These are phyloP conservation scores for Rhynchosporium graminicola DNA, from an alignment of 2,329 filamentous ascomycete species.

Conservation along the genomic window DNA sequence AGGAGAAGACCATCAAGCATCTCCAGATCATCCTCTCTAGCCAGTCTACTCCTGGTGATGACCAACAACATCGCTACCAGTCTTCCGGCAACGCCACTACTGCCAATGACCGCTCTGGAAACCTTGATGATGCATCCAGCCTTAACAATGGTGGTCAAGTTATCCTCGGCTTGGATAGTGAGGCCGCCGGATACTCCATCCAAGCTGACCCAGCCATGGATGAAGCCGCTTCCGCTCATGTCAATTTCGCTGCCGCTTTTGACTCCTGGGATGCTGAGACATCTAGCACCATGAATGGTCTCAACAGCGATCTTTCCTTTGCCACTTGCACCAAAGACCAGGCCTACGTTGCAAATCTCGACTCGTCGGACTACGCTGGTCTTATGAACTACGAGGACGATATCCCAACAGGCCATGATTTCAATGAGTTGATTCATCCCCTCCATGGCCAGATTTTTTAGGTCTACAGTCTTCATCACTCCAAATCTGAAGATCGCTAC, in stretches of 20 bases:
- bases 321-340: not conserved
- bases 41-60: not conserved
- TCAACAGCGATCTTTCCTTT: not conserved
- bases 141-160: not conserved
- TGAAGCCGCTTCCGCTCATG: not conserved
- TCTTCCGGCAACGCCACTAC: not conserved
- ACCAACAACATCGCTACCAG: not conserved
- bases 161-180: not conserved
- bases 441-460: too few species aligned
- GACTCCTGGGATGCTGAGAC: not conserved
- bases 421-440: not conserved
- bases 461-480: too few species aligned
- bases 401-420: not conserved
- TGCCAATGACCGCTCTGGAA: not conserved
- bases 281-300: not conserved
- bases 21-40: not conserved
- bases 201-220: not conserved
- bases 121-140: not conserved
- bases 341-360: not conserved
- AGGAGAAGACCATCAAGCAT: not conserved
- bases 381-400: not conserved
- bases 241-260: not conserved
- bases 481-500: too few species aligned
- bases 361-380: not conserved
- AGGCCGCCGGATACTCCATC: not conserved